Conservation (phyloP, 2,329 filamentous ascomycete genomes). For the Claviceps lovelessii region DNA sequence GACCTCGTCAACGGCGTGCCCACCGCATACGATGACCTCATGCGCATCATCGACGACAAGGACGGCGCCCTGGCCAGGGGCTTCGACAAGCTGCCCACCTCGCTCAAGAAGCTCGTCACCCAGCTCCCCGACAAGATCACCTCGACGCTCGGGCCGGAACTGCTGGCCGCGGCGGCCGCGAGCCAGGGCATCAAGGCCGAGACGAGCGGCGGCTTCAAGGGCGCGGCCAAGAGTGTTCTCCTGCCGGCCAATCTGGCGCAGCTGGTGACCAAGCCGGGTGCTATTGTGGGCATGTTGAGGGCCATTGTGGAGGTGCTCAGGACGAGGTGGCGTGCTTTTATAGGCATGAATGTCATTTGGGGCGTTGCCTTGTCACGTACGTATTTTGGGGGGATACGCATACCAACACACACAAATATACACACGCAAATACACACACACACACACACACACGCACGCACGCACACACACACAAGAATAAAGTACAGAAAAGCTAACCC, state of each 20-base stretch:
- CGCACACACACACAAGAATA: no score
- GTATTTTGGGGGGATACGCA: no score
- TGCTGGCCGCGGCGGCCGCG: slow-evolving; percentile 66
- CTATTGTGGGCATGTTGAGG: slow-evolving; percentile 67
- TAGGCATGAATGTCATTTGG: slow-evolving; percentile 85
- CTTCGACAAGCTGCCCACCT: slow-evolving; percentile 57
- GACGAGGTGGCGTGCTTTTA: slow-evolving; percentile 74
- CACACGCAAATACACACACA: not conserved
- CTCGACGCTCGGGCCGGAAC: slow-evolving; percentile 59
- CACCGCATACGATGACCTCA: slow-evolving; percentile 85
- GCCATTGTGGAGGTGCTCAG: slow-evolving; percentile 86
- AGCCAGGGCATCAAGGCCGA: slow-evolving; percentile 50
- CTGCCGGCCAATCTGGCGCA: slow-evolving; percentile 61
- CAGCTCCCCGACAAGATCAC: slow-evolving; percentile 73
- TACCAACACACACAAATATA: no score
- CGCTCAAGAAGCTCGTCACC: slow-evolving; percentile 75
- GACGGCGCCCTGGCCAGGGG: slow-evolving; percentile 44
- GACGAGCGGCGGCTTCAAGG: slow-evolving; percentile 42
- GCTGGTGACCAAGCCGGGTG: slow-evolving; percentile 73
- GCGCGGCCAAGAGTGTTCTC: slow-evolving; percentile 51
- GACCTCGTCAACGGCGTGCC: slow-evolving; percentile 87
- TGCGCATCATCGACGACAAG: slow-evolving; percentile 42
- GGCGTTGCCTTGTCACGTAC: slow-evolving; percentile 75
- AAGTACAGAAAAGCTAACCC: no score
- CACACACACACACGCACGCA: not conserved